Conservation (phyloP, 768 basidiomycete genomes). For the Tricholomella constricta region DNA sequence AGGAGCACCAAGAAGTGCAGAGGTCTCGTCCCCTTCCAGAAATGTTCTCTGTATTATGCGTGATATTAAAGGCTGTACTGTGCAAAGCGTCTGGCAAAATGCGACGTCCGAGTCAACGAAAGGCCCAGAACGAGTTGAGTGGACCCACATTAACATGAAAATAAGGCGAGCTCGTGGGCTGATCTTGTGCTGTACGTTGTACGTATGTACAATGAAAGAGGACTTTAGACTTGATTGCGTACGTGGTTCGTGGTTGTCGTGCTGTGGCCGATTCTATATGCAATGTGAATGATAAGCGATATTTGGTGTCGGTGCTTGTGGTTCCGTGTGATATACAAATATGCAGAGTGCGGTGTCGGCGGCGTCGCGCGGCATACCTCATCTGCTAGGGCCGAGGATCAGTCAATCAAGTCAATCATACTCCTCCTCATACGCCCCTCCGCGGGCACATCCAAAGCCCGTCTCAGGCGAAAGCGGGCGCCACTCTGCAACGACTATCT, state of each 20-base stretch:
- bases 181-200: neutral
- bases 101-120: neutral
- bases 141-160: neutral
- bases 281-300: neutral
- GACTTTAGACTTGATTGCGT: too few species aligned
- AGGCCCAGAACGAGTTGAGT: neutral
- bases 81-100: neutral
- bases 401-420: constrained; percentile 29
- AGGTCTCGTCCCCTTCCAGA: neutral
- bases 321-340: neutral
- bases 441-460: neutral
- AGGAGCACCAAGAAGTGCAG: neutral
- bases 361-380: neutral
- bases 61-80: neutral
- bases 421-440: constrained; percentile 38
- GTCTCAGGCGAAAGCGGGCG: constrained; percentile 24
- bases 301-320: neutral
- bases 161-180: neutral
- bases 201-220: neutral
- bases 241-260: too few species aligned
- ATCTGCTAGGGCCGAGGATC: neutral
- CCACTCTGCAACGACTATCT: constrained; percentile 21
- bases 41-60: neutral
- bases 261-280: neutral
- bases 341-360: neutral